These are phyloP conservation scores for Hanseniaspora vineae DNA, from an alignment of 805 yeast species.

Conservation along the genomic window DNA sequence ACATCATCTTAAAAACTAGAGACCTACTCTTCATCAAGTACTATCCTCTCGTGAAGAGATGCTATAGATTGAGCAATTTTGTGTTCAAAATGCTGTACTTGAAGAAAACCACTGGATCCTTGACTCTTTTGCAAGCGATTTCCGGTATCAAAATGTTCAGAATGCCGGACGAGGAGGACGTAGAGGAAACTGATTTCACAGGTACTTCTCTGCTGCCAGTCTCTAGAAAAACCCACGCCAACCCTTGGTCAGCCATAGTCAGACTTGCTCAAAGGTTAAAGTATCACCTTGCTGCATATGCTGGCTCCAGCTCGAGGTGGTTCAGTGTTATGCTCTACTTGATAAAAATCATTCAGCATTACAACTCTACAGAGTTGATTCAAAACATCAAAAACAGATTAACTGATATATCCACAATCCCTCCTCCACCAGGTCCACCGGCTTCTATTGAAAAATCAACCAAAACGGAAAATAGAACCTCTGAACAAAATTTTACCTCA, in stretches of 20 bases:
- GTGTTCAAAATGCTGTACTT: conserved; percentile 1
- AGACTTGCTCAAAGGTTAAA: too few relatives aligned
- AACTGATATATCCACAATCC: conserved; percentile 31
- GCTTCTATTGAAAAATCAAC: conserved; percentile 4
- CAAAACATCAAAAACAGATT: conserved; percentile 38
- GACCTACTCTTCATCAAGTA: not conserved
- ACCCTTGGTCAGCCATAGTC: too few relatives aligned
- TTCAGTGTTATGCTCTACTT: conserved; percentile 76
- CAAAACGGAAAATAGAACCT: too few relatives aligned
- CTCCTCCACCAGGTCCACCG: conserved; percentile 27
- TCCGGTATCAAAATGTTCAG: conserved; percentile 1
- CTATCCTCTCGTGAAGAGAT: conserved; percentile 2
- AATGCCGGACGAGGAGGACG: not conserved
- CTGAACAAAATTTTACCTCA: not conserved
- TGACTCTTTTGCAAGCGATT: conserved; percentile 1
- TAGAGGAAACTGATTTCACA: not conserved
- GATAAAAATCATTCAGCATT: conserved; percentile 85
- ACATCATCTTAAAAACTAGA: not conserved
- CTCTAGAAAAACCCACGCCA: too few relatives aligned
- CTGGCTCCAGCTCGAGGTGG: conserved; percentile 20
- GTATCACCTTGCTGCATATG: too few relatives aligned
- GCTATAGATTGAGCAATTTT: not conserved
- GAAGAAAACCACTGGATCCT: not conserved
- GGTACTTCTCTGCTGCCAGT: too few relatives aligned
- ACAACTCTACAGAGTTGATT: conserved; percentile 69